Conservation (phyloP, 176 grass and related monocot species). For the Oryza officinalis region DNA sequence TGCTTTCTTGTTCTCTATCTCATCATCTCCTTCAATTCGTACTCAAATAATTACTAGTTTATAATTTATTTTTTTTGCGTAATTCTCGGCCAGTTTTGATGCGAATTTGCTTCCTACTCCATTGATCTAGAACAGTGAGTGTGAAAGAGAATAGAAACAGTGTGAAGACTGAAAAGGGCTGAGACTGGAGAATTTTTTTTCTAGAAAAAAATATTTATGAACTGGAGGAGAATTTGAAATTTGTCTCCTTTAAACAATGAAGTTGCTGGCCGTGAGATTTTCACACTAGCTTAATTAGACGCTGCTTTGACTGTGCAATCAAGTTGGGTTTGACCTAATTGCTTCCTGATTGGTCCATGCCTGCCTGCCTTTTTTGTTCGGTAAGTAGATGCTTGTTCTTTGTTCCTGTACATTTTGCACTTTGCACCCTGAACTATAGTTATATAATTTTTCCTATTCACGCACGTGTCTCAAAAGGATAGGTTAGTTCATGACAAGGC, state of each 20-base stretch:
- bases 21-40: neutral
- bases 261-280: neutral
- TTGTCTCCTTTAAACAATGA: neutral
- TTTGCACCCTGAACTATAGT: neutral
- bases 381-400: neutral
- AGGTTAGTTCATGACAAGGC: too few relatives aligned
- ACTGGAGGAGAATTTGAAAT: neutral
- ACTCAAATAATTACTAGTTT: neutral
- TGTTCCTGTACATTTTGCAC: neutral
- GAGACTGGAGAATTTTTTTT: neutral
- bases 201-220: neutral
- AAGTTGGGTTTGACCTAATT: neutral
- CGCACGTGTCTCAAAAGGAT: neutral
- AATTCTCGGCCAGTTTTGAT: neutral
- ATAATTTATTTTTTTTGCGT: neutral
- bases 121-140: neutral
- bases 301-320: neutral
- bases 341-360: neutral
- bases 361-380: neutral
- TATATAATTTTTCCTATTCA: neutral
- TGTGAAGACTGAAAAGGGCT: neutral
- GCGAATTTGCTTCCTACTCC: neutral
- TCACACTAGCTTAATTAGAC: neutral
- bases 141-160: neutral
- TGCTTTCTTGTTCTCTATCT: neutral